Base-by-base conservation (phyloP, 176 grass and related monocot genomes). In the Canna indica region DNA sequence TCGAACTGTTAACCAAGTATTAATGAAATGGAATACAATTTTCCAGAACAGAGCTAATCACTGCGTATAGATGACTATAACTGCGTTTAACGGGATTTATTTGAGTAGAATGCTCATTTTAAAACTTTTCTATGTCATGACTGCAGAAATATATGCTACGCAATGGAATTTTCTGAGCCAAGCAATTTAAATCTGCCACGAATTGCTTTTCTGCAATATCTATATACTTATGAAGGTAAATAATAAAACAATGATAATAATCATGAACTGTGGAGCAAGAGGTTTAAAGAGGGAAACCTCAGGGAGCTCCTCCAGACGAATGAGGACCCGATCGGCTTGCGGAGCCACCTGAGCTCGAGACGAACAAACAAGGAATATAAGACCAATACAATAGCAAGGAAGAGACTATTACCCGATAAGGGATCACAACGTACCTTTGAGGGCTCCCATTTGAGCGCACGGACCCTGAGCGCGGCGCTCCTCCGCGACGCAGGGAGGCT, bases 241-340 rank as follows among this genome's bases (percentile, higher is more conserved):
- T 8, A 60, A 5, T 2, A 4, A 62, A 26, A 47, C 30, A 30
- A 47, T 4, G 14, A 47, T 15, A 22, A 5, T 5, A 46, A 48
- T 46, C 9, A 24, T 15, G 58, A 45, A 64, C 14, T 24, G 3
- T 4, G 32, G 42, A n/a, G n/a, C n/a, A n/a, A n/a, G n/a, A n/a
- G n/a, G n/a, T n/a, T n/a, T n/a, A n/a, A 17, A 69, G 12, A 77
- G 44, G 39, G 58, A 47, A 59, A 96, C 92, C 82, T 96, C 92
- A 27, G 88, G 85, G 17, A 96, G 85, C 80, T 91, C 83, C 69
- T 96, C 71, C 22, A 96, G 86, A 13, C 92, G 88, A 73, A 96
- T 82, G 29, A 96, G 88, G 10, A 96, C 86, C 33, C 92, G 78
- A 79, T 91, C 92, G 39, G 86, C 76, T 36, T 96, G 92, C 26